These are phyloP conservation scores for Verticillium albo-atrum DNA, from an alignment of 2,329 filamentous ascomycete species.

Conservation along the genomic window DNA sequence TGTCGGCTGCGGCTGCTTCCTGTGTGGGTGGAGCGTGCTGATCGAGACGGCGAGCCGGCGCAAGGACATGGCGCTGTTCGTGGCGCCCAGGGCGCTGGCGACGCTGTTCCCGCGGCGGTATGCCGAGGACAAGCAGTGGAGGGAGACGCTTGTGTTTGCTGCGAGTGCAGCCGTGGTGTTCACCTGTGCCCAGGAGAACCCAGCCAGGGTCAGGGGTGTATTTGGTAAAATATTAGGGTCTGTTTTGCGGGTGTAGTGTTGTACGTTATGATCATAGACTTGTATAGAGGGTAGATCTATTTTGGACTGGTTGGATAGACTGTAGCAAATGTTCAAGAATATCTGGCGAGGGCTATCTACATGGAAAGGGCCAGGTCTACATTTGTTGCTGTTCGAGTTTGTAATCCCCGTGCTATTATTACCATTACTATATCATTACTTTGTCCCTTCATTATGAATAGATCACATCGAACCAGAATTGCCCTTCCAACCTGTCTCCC, in stretches of 20 bases:
- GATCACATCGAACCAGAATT: too few relatives aligned
- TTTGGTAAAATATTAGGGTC: slow-evolving; percentile 56
- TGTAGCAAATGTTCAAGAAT: not conserved
- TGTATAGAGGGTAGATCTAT: not conserved
- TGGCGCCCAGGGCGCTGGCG: slow-evolving; percentile 71
- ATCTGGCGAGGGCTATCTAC: not conserved
- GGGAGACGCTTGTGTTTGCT: slow-evolving; percentile 63
- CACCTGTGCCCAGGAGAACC: slow-evolving; percentile 60
- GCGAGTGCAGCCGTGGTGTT: slow-evolving; percentile 66
- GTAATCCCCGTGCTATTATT: too few relatives aligned
- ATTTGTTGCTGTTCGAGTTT: too few relatives aligned
- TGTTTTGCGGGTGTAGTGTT: slow-evolving; percentile 33
- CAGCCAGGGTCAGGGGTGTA: slow-evolving; percentile 60
- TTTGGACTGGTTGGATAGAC: not conserved
- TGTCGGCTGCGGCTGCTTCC: slow-evolving; percentile 64
- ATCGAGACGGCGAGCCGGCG: slow-evolving; percentile 62
- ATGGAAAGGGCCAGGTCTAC: not conserved
- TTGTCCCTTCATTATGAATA: too few relatives aligned
- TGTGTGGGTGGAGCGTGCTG: slow-evolving; percentile 80
- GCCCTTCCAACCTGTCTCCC: too few relatives aligned
- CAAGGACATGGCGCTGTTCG: slow-evolving; percentile 76
- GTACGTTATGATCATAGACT: not conserved
- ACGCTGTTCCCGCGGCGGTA: slow-evolving; percentile 72
- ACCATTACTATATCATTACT: too few relatives aligned
- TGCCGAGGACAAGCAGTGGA: slow-evolving; percentile 55